phyloP scores from a whole-genome alignment of 2,329 filamentous ascomycete species.

The Trichoderma brevicompactum region DNA sequence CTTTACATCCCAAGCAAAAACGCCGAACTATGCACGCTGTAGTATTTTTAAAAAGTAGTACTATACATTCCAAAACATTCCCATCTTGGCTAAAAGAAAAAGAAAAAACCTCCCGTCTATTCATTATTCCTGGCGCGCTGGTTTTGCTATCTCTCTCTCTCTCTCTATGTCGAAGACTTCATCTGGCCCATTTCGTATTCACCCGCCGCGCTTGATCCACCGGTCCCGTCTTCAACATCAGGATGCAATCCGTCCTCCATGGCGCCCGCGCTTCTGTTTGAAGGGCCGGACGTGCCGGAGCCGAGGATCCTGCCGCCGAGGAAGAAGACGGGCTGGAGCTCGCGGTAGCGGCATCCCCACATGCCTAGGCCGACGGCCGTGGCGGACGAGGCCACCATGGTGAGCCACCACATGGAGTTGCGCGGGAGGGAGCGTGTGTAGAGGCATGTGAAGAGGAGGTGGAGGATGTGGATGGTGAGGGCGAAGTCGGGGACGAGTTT shows the following conservation, averaged over 20 bases:
- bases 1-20: conserved; percentile 9
- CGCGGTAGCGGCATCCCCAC: conserved; percentile 90
- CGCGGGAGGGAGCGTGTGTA: conserved; percentile 78
- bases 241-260: conserved; percentile 34
- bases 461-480: conserved; percentile 82
- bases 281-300: conserved; percentile 33
- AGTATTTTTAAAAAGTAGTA: not conserved
- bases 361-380: conserved; percentile 68
- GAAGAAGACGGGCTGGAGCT: conserved; percentile 86
- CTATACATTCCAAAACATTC: conserved; percentile 19
- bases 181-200: conserved; percentile 70
- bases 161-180: conserved; percentile 38
- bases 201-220: conserved; percentile 44
- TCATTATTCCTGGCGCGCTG: not conserved
- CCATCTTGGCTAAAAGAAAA: not conserved
- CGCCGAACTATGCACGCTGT: conserved; percentile 28
- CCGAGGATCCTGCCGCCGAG: conserved; percentile 59
- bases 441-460: conserved; percentile 75
- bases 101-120: not conserved
- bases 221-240: conserved; percentile 49
- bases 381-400: conserved; percentile 54
- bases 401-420: conserved; percentile 84
- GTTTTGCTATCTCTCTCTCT: conserved; percentile 18
- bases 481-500: conserved; percentile 97
- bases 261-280: conserved; percentile 34